Evolutionary conservation across 768 basidiomycete species (phyloP).

Genomic region (Scleroderma bovista): DNA sequence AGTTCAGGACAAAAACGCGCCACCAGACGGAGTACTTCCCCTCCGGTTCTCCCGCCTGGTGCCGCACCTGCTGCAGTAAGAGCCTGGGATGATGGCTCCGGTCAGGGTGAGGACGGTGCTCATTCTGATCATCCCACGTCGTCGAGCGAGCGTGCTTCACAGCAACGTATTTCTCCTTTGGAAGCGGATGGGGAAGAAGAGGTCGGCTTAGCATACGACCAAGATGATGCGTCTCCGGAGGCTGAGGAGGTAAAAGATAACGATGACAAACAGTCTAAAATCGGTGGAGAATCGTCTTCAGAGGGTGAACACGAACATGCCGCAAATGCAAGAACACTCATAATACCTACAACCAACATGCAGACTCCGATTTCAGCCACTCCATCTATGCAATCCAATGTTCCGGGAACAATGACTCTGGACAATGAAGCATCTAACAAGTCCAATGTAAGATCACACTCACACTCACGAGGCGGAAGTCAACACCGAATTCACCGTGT

Average conservation of each 20-base stretch:
- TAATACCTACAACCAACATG: background rate
- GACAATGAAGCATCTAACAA: conserved; percentile 1
- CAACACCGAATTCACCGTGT: conserved; percentile 29
- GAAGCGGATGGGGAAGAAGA: conserved; percentile 25
- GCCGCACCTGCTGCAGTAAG: conserved; percentile 35
- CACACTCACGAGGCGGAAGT: conserved; percentile 14
- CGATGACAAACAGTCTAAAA: conserved; percentile 8
- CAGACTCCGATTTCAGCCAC: background rate
- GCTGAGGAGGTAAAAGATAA: background rate
- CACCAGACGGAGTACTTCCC: conserved; percentile 28
- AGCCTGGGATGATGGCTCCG: conserved; percentile 32
- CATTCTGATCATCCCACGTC: conserved; percentile 25
- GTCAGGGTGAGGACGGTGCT: conserved; percentile 27
- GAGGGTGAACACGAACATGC: conserved; percentile 8
- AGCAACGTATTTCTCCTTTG: conserved; percentile 28
- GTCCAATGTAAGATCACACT: background rate
- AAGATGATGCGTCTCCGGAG: conserved; percentile 9
- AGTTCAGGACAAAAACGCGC: conserved; percentile 19
- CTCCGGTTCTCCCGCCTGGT: conserved; percentile 38
- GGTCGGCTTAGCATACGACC: conserved; percentile 22
- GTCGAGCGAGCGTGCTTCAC: conserved; percentile 31
- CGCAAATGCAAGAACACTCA: background rate
- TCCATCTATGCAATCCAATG: background rate
- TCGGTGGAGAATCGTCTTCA: conserved; percentile 8
- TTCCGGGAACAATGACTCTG: background rate